Evolutionary conservation across 345 rosid species (phyloP).

Genomic region (Mallotus nudiflorus): DNA sequence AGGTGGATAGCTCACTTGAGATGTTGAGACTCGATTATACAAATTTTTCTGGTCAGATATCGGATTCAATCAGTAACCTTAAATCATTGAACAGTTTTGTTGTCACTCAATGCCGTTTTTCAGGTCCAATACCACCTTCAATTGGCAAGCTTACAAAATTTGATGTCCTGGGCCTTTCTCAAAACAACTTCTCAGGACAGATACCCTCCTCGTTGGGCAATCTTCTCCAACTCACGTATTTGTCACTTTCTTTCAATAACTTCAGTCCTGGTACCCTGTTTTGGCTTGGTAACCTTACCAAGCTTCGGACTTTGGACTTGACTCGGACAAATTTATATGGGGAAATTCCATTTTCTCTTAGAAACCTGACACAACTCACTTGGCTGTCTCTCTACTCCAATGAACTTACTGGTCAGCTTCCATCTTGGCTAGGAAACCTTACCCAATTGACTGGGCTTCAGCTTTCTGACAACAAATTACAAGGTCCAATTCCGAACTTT

Average conservation of each 20-base stretch:
- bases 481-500: conserved; percentile 23
- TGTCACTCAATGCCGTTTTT: background rate
- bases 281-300: background rate
- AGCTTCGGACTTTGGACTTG: background rate
- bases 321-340: background rate
- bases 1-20: background rate
- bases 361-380: background rate
- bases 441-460: too few relatives aligned
- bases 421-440: conserved; percentile 9
- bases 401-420: conserved; percentile 6
- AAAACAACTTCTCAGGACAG: conserved; percentile 12
- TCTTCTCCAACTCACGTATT: background rate
- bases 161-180: background rate
- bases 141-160: conserved; percentile 10
- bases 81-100: background rate
- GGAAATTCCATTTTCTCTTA: background rate
- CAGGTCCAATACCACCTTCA: conserved; percentile 18
- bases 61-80: too few relatives aligned
- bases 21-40: background rate
- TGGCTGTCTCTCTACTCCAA: background rate
- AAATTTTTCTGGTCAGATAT: conserved; percentile 11
- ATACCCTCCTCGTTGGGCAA: conserved; percentile 13
- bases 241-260: conserved; percentile 7
- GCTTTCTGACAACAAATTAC: conserved; percentile 4
- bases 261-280: background rate